Evolutionary conservation across 2,329 filamentous ascomycete species (phyloP), one percentile per base, ranked within the genome.

Genomic region (Phialocephala sp.): DNA sequence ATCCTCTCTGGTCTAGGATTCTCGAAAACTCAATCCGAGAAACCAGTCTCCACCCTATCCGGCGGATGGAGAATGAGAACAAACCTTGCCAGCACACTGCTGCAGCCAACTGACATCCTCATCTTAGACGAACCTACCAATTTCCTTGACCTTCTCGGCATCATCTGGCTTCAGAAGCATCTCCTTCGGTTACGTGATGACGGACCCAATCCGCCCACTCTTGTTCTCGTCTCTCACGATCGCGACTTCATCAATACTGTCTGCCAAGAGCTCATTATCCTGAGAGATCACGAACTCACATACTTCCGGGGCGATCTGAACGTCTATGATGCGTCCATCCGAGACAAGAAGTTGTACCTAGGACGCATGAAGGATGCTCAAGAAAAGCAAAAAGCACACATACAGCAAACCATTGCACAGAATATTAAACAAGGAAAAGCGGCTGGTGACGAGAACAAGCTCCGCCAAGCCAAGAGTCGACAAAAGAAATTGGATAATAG

Each of bases 101-200:
- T 92, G 0, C 89, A 93, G 68, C 86, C 89, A 8, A 86, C 89
- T 0, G 92, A 96, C 70, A 87, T 96, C 2, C 82, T 96, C 65
- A 89, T 96, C 59, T 85, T 96, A 1, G 92, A 96, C 76, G 92
- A 96, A 75, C 93, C 93, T 0, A 96, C 92, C 39, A 96, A 96
- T 74, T 96, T 92, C 74, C 84, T 96, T 1, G 92, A 96, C 73
- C 81, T 96, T 0, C 83, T 93, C 0, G 91, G 91, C 0, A 93
- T 97, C 64, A 87, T 97, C 63, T 96, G 93, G 92, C 82, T 97
- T 0, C 90, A 96, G 74, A 84, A 85, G 14, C 89, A 93, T 73
- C 85, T 97, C 11, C 80, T 84, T 43, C 79, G 83, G 0, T 77
- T 89, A 2, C 81, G 82, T 4, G 84, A 87, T 22, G 77, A 76